These are phyloP conservation scores for Cutaneotrichosporon sp. DNA, from an alignment of 1,284 basidiomycete species.

Conservation along the genomic window DNA sequence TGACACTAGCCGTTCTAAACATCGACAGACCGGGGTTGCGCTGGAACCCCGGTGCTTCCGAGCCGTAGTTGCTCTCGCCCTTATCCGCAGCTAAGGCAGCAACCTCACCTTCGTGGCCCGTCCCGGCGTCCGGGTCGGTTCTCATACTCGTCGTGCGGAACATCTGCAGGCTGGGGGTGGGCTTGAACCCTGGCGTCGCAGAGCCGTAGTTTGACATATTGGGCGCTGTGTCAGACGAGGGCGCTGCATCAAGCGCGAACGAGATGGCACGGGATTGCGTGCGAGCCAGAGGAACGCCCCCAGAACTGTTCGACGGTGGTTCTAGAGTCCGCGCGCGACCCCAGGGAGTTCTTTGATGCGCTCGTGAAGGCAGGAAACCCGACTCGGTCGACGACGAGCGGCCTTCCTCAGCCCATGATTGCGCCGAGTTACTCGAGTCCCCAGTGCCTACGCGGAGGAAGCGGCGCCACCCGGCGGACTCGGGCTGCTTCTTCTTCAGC, in stretches of 20 bases:
- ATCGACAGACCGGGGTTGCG: conserved; percentile 37
- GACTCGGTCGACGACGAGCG: conserved; percentile 3
- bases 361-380: conserved; percentile 9
- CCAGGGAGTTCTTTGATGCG: not conserved
- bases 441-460: conserved; percentile 13
- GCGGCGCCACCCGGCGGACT: conserved; percentile 16
- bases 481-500: conserved; percentile 6
- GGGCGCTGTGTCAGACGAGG: conserved; percentile 40
- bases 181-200: conserved; percentile 35
- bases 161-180: conserved; percentile 39
- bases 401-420: conserved; percentile 11
- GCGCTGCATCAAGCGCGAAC: conserved; percentile 36
- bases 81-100: too few relatives aligned
- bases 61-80: conserved; percentile 31
- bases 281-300: conserved; percentile 14
- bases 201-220: conserved; percentile 35
- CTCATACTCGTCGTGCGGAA: conserved; percentile 37
- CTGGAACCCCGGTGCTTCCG: conserved; percentile 35
- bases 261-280: conserved; percentile 32
- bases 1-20: conserved; percentile 28
- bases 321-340: not conserved
- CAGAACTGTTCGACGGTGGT: conserved; percentile 7
- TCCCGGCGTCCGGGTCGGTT: conserved; percentile 1
- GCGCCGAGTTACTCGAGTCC: not conserved
- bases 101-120: too few relatives aligned